These are phyloP conservation scores for Sporothrix dimorphospora DNA, from an alignment of 2,329 filamentous ascomycete species.

Conservation along the genomic window DNA sequence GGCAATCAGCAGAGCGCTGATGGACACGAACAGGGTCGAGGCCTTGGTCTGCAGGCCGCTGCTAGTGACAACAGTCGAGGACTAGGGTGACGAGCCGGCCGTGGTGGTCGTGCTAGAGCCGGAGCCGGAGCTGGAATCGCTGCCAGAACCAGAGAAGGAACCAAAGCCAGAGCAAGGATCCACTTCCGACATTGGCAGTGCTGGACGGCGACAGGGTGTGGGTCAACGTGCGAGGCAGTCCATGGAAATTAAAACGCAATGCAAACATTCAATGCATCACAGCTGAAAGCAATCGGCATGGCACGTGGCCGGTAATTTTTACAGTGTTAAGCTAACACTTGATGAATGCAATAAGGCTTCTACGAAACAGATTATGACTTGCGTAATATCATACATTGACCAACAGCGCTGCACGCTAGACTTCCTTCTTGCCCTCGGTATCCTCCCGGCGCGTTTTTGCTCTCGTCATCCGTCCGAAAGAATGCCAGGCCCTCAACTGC, in stretches of 20 bases:
- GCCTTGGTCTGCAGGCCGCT: constrained; percentile 22
- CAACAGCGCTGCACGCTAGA: no score
- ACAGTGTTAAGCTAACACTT: neutral
- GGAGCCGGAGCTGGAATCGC: neutral
- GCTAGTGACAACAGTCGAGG: neutral
- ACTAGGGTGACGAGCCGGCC: neutral
- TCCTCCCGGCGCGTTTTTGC: neutral
- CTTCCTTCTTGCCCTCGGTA: neutral
- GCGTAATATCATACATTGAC: neutral
- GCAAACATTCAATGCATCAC: no score
- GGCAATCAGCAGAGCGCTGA: neutral
- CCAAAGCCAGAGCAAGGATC: no score
- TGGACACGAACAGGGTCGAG: neutral
- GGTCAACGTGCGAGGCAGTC: no score
- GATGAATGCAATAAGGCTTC: neutral
- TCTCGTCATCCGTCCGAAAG: neutral
- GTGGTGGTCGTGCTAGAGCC: neutral
- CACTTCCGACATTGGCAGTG: no score
- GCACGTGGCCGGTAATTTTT: neutral
- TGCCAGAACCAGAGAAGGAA: no score
- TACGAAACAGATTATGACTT: neutral
- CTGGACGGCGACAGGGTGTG: no score
- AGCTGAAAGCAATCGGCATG: neutral
- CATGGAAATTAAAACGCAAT: no score
- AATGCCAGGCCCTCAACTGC: neutral